Conservation (phyloP, 2,329 filamentous ascomycete genomes). For the Neurospora sp. region DNA sequence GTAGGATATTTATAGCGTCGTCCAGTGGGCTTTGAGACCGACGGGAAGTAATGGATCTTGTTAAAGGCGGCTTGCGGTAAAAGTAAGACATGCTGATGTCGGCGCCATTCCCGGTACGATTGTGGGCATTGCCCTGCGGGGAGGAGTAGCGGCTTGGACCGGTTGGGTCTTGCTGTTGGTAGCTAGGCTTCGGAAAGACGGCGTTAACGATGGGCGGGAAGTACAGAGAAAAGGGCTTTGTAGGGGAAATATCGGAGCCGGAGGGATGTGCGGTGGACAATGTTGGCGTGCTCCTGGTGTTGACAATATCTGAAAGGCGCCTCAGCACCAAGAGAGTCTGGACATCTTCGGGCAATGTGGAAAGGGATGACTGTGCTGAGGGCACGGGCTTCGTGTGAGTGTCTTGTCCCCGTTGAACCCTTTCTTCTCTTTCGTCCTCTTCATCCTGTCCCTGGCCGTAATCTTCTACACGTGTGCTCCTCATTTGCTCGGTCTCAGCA, state of each 20-base stretch:
- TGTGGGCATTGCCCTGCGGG: neutral
- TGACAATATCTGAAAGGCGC: neutral
- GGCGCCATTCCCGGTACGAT: neutral
- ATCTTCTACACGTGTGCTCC: neutral
- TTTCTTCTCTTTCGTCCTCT: neutral
- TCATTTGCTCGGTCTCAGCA: neutral
- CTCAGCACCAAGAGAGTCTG: neutral
- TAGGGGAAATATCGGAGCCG: too few relatives aligned
- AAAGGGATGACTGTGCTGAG: neutral
- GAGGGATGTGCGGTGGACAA: neutral
- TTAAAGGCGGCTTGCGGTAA: neutral
- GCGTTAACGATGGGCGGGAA: neutral
- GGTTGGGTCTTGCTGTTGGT: neutral
- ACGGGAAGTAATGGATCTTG: neutral
- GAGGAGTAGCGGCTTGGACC: neutral
- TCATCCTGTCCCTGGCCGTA: neutral
- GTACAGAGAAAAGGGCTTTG: neutral
- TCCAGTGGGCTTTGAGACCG: neutral
- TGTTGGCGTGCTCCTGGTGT: neutral
- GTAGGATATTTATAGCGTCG: neutral
- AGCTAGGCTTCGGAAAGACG: neutral
- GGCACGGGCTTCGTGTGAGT: neutral
- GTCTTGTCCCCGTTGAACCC: neutral
- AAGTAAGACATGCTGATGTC: neutral
- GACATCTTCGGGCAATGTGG: neutral